Evolutionary conservation across 345 rosid genomes (phyloP), one percentile per base, ranked within the genome.

Genomic region (Punica granatum): DNA sequence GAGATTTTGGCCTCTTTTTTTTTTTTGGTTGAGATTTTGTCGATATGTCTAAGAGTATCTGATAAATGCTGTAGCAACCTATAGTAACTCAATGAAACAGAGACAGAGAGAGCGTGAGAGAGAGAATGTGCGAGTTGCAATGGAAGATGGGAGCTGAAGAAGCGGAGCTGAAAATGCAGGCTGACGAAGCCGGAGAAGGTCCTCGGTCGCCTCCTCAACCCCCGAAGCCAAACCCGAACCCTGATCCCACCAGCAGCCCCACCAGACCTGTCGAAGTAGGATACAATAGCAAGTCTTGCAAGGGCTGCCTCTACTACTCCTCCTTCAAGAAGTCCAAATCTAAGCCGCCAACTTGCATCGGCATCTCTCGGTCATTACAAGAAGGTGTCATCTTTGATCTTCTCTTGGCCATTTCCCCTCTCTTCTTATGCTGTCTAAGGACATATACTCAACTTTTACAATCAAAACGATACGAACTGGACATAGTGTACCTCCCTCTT

Each of bases 231-330:
- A 66, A 65, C 69, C 76, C 70, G 58, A 70, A 67, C 46, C 49
- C 35, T 60, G 34, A 48, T 35, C 8, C 28, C n/a, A 58, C 56
- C 44, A 26, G 32, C 44, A 33, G 30, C 25, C 15, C 16, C 35
- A 34, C n/a, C 60, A n/a, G n/a, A n/a, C n/a, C n/a, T n/a, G 28
- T 34, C 16, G 60, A 39, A 32, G 63, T 31, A 35, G 71, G 65
- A 26, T 53, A 65, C 23, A 73, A 69, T 39, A 79, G 80, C 49
- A 81, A 78, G 44, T 78, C 84, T 36, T 81, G 84, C 80, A 81
- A 78, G 63, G 84, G 84, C 21, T 81, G 78, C 69, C 63, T 81
- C 33, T 81, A 78, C 63, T 78, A 75, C 70, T 75, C 82, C 23
- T 81, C 80, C 16, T 54, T 67, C 37, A 75, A 65, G 59, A 78